phyloP scores from a whole-genome alignment of 805 yeast species.

The Osmozyma mogii region DNA sequence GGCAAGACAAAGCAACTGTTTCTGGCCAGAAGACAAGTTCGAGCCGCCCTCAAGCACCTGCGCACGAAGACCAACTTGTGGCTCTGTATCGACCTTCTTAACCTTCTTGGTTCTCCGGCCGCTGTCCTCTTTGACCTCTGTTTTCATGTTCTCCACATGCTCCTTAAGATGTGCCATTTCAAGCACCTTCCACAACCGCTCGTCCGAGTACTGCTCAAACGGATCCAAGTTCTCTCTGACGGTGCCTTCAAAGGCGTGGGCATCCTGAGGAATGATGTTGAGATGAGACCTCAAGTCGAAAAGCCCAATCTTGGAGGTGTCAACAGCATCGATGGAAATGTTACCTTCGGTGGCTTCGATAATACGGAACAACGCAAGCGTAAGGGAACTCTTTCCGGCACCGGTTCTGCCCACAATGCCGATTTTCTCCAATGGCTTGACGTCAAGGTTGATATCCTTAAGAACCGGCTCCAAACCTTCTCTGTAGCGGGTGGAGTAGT shows the following conservation, averaged over 20 bases:
- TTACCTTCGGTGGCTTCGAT: slow-evolving; percentile 20
- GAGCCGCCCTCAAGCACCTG: slow-evolving; percentile 17
- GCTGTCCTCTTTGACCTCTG: slow-evolving; percentile 6
- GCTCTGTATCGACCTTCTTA: not conserved
- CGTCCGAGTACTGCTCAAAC: slow-evolving; percentile 15
- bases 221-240: slow-evolving; percentile 23
- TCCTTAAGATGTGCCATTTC: slow-evolving; percentile 20
- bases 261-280: slow-evolving; percentile 23
- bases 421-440: slow-evolving; percentile 18
- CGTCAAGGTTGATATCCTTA: slow-evolving; percentile 15
- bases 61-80: slow-evolving; percentile 11
- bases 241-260: slow-evolving; percentile 19
- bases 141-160: slow-evolving; percentile 18
- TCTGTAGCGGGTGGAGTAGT: slow-evolving; percentile 19
- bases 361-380: slow-evolving; percentile 22
- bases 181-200: slow-evolving; percentile 18
- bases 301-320: slow-evolving; percentile 18
- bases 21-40: slow-evolving; percentile 19
- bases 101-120: slow-evolving; percentile 3
- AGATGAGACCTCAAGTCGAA: slow-evolving; percentile 20
- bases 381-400: slow-evolving; percentile 23
- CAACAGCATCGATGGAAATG: slow-evolving; percentile 17
- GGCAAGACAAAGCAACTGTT: slow-evolving; percentile 18
- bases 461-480: slow-evolving; percentile 20
- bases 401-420: slow-evolving; percentile 26